phyloP scores from a whole-genome alignment of 768 basidiomycete species.

The Ephemerocybe angulata region DNA sequence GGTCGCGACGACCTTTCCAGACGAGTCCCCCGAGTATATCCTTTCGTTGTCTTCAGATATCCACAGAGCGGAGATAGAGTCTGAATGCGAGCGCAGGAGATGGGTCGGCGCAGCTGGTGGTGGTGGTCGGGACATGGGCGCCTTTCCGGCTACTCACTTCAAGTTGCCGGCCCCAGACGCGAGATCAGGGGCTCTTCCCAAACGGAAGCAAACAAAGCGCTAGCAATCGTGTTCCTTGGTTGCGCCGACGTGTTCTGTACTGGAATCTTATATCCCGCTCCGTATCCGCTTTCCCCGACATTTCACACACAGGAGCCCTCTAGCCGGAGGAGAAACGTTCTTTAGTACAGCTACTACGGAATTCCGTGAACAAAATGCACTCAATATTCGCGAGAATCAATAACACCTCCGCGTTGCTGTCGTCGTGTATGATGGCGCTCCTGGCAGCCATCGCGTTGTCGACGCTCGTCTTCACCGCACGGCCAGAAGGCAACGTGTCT shows the following conservation, averaged over 20 bases:
- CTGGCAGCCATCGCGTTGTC: constrained; percentile 70
- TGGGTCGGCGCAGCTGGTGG: constrained; percentile 63
- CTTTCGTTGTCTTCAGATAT: constrained; percentile 73
- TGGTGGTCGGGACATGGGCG: constrained; percentile 20
- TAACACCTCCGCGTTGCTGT: constrained; percentile 68
- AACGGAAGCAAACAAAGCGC: constrained; percentile 6
- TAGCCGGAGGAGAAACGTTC: no score
- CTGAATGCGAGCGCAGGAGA: constrained; percentile 68
- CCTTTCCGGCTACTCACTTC: not conserved
- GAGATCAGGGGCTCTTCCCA: not conserved
- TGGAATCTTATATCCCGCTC: constrained; percentile 3
- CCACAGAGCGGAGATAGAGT: constrained; percentile 55
- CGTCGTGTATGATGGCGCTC: constrained; percentile 70
- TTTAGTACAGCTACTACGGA: no score
- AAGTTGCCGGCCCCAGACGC: constrained; percentile 1
- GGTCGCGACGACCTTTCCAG: constrained; percentile 73
- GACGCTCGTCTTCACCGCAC: constrained; percentile 59
- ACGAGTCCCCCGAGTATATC: constrained; percentile 82
- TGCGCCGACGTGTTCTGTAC: constrained; percentile 11
- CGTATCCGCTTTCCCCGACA: constrained; percentile 3
- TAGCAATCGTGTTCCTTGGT: constrained; percentile 5
- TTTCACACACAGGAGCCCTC: not conserved
- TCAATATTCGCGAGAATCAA: constrained; percentile 67
- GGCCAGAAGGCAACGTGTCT: constrained; percentile 53
- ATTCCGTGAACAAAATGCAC: constrained; percentile 53